Percentiles rank a stretch among this genome's conserved stretches.
phyloP scores from a whole-genome alignment of 768 basidiomycete species.

The Epithele typhae region DNA sequence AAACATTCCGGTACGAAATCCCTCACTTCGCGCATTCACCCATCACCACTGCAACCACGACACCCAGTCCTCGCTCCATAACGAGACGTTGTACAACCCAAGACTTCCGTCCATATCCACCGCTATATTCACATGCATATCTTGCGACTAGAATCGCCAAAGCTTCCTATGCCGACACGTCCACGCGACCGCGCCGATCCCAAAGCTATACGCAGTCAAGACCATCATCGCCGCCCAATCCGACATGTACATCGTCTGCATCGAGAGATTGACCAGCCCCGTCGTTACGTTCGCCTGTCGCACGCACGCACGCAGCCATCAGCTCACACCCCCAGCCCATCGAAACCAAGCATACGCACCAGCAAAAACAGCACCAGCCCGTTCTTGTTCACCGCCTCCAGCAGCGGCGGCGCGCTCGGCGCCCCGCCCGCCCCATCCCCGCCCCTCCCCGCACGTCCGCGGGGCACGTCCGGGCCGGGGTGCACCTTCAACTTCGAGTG shows the following conservation, averaged over 20 bases:
- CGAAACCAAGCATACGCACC: slow-evolving; percentile 41
- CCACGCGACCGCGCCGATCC: slow-evolving; percentile 66
- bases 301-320: background rate
- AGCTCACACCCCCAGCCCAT: background rate
- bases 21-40: too few species aligned
- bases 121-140: too few species aligned
- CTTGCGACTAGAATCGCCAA: slow-evolving; percentile 32
- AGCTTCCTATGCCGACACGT: slow-evolving; percentile 31
- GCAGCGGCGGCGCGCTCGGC: slow-evolving; percentile 41
- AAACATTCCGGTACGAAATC: too few species aligned
- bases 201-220: slow-evolving; percentile 55
- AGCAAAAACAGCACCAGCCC: slow-evolving; percentile 75
- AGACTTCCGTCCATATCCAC: too few species aligned
- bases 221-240: slow-evolving; percentile 56
- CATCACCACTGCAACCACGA: too few species aligned
- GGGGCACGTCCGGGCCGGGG: slow-evolving; percentile 23
- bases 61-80: too few species aligned
- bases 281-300: slow-evolving; percentile 85
- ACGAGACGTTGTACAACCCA: too few species aligned
- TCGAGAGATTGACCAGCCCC: slow-evolving; percentile 74
- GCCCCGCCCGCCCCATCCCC: slow-evolving; percentile 19
- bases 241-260: slow-evolving; percentile 77
- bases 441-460: background rate
- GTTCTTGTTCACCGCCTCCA: slow-evolving; percentile 83
- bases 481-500: slow-evolving; percentile 32